Evolutionary conservation across 1,284 basidiomycete genomes (phyloP), one percentile per base, ranked within the genome.

Genomic region (Ceratobasidium sp.): DNA sequence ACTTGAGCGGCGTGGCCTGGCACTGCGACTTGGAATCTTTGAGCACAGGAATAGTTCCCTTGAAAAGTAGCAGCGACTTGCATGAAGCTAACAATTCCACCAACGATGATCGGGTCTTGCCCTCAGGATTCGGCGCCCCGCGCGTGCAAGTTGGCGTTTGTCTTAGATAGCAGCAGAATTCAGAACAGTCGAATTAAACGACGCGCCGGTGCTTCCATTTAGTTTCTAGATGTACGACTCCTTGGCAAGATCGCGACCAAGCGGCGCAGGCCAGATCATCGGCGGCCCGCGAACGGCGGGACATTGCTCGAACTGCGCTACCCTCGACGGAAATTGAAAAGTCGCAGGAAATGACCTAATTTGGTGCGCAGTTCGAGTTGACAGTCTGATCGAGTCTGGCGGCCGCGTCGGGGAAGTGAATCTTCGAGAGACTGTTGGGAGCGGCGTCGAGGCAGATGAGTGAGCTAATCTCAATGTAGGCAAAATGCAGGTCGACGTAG

Each of bases 71-170:
- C 92, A 50, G 97, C 97, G 78, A 99, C 96, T 82, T 99, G 98
- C 81, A 96, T 98, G 85, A 99, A 99, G 90, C 99, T 99, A 85
- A 98, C 97, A 77, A 98, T 98, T 85, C 97, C 97, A 86, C 98
- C 98, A 83, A 97, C 98, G 77, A 99, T 98, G 88, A 99, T 98
- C 82, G 99, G 93, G 98, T 90, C 86, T 99, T 99, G 85, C 97
- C 97, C 66, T 96, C 87, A 55, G 90, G 86, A 79, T 90, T 86
- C 70, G 94, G 91, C 58, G 86, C 84, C 66, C 95, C 95, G 74
- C 97, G 95, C 70, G 95, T 98, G 84, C 76, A 99, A 86, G 83
- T 98, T 96, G 79, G 98, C 85, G 81, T 99, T 96, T 38, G 98
- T 99, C 88, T 98, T 98, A 77, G 97, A 80, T 99, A 99, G 97